Evolutionary conservation across 208 protist genomes (phyloP).

Genomic region (Trypanosomatidae sp.): DNA sequence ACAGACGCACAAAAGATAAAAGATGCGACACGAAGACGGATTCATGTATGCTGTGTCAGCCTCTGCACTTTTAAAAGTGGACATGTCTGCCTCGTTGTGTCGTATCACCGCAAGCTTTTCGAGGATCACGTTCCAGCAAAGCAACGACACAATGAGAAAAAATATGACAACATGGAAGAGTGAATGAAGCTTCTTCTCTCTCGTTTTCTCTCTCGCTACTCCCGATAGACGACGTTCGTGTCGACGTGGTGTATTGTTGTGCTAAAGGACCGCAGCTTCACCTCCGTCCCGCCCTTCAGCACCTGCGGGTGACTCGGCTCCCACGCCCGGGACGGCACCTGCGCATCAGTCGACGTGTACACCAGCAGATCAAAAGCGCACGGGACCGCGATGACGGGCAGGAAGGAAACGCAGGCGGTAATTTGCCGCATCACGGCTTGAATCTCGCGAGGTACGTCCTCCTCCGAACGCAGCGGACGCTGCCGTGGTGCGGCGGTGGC

Average conservation of each 20-base stretch:
- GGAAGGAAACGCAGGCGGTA: conserved; percentile 95
- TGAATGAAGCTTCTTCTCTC: neutral
- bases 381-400: conserved; percentile 90
- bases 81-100: too few species aligned
- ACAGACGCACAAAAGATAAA: too few species aligned
- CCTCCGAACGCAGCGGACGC: conserved; percentile 40
- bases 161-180: too few species aligned
- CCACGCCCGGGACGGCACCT: conserved; percentile 90
- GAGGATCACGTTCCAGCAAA: too few species aligned
- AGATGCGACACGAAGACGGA: too few species aligned
- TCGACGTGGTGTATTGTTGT: conserved; percentile 92
- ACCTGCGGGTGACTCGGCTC: conserved; percentile 96
- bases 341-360: conserved; percentile 87
- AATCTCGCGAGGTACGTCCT: conserved; percentile 94
- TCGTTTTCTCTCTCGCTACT: conserved; percentile 5
- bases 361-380: conserved; percentile 94
- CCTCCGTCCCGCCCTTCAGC: conserved; percentile 90
- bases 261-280: conserved; percentile 95
- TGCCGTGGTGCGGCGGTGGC: neutral
- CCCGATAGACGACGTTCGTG: conserved; percentile 85
- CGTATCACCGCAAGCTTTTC: too few species aligned
- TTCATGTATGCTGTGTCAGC: too few species aligned
- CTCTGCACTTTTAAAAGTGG: too few species aligned
- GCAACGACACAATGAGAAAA: too few species aligned
- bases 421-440: conserved; percentile 97